These are phyloP conservation scores for Cadophora malorum DNA, from an alignment of 2,329 filamentous ascomycete genomes.

Conservation along the genomic window DNA sequence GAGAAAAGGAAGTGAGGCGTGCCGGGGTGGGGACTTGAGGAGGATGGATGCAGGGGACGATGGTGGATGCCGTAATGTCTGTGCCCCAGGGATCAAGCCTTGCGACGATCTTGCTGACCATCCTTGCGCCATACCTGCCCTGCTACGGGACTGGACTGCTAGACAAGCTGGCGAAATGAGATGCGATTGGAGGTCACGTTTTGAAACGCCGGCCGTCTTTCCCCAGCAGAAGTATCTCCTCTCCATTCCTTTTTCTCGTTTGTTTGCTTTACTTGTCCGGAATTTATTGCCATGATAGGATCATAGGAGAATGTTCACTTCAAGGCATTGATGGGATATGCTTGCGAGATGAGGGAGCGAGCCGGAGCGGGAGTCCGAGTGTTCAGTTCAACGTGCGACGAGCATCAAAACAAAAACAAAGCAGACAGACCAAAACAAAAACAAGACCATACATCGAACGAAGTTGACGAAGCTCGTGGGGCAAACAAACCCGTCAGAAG, in stretches of 20 bases:
- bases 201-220: not conserved
- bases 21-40: not conserved
- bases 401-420: not conserved
- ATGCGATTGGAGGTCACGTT: constrained; percentile 16
- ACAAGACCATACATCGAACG: not conserved
- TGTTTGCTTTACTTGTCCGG: not conserved
- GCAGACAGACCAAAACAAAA: not conserved
- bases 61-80: constrained; percentile 14
- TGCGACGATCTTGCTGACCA: constrained; percentile 32
- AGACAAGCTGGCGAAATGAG: not conserved
- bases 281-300: not conserved
- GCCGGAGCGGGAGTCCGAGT: not conserved
- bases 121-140: constrained; percentile 30
- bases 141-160: not conserved
- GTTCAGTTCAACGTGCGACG: not conserved
- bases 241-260: not conserved
- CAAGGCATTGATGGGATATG: not conserved
- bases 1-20: not conserved
- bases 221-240: not conserved
- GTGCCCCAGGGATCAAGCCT: constrained; percentile 36
- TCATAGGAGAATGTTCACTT: not conserved
- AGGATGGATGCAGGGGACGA: not conserved
- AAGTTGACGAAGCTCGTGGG: not conserved
- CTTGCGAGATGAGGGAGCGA: not conserved
- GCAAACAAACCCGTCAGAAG: not conserved